Conservation (phyloP, 1,139 yeast species). For the Candida glucosophila region DNA sequence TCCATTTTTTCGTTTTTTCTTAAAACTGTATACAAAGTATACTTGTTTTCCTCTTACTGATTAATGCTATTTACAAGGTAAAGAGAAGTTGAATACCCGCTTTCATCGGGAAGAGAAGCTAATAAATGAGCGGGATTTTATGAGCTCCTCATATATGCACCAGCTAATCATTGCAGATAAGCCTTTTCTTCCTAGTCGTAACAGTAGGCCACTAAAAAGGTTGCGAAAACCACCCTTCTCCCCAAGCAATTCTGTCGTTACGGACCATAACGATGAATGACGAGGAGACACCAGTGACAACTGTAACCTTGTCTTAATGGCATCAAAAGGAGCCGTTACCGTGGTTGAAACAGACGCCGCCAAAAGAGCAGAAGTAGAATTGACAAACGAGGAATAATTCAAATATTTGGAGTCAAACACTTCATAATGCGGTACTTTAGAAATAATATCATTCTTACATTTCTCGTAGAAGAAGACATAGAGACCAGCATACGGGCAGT, state of each 20-base stretch:
- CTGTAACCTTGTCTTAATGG: conserved; percentile 88
- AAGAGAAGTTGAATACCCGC: too few relatives aligned
- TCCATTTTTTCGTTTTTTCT: too few relatives aligned
- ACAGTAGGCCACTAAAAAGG: conserved; percentile 74
- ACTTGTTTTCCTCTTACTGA: too few relatives aligned
- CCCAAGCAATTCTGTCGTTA: conserved; percentile 28
- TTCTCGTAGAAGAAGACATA: conserved; percentile 81
- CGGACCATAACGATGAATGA: conserved; percentile 23
- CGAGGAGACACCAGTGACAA: conserved; percentile 15
- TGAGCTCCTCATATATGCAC: conserved; percentile 89
- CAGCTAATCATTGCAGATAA: conserved; percentile 92
- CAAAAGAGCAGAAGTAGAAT: conserved; percentile 59
- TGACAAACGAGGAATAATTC: conserved; percentile 44
- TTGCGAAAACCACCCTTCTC: conserved; percentile 52
- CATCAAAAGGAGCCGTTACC: conserved; percentile 90
- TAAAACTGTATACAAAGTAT: too few relatives aligned
- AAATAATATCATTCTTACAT: conserved; percentile 39
- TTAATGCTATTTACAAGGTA: too few relatives aligned
- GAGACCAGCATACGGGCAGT: conserved; percentile 94
- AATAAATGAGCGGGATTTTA: conserved; percentile 23
- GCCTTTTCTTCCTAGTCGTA: conserved; percentile 79
- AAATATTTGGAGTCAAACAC: conserved; percentile 4
- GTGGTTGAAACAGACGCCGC: conserved; percentile 81
- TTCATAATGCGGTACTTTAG: conserved; percentile 7
- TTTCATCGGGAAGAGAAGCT: too few relatives aligned